Evolutionary conservation across 495 filamentous ascomycete genomes (phyloP).

Genomic region (Usnea hakonensis): DNA sequence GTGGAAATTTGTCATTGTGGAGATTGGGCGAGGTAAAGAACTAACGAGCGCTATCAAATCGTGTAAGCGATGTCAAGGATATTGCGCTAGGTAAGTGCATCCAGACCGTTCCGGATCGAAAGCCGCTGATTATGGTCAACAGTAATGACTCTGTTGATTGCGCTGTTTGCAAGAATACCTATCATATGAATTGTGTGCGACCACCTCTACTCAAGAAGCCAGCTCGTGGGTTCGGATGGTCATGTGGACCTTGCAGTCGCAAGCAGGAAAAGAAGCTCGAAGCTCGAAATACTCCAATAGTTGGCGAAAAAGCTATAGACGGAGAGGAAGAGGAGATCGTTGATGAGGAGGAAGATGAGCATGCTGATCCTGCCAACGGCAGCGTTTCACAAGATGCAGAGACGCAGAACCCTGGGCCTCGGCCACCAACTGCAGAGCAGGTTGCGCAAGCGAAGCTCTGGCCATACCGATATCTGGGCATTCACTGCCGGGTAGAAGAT

Average conservation of each 20-base stretch:
- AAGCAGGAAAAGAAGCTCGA: conserved; percentile 90
- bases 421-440: conserved; percentile 80
- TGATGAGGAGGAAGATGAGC: conserved; percentile 69
- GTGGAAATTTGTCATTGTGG: conserved; percentile 91
- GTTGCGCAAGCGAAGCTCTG: conserved; percentile 85
- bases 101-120: neutral
- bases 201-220: conserved; percentile 93
- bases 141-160: conserved; percentile 95
- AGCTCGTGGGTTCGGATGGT: conserved; percentile 95
- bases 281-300: conserved; percentile 73
- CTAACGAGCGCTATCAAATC: conserved; percentile 92
- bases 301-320: conserved; percentile 47
- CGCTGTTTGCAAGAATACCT: conserved; percentile 87
- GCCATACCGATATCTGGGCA: conserved; percentile 93
- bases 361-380: conserved; percentile 43
- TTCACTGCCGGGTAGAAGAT: conserved; percentile 94
- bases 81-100: conserved; percentile 73
- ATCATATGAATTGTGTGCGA: conserved; percentile 97
- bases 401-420: conserved; percentile 42
- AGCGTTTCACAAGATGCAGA: conserved; percentile 52
- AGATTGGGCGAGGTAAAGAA: conserved; percentile 86
- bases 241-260: conserved; percentile 89
- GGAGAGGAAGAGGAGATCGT: conserved; percentile 70
- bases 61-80: conserved; percentile 83
- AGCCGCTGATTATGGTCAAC: conserved; percentile 8